Evolutionary conservation across 2,329 filamentous ascomycete genomes (phyloP), one percentile per base, ranked within the genome.

Genomic region (Tolypocladium album): DNA sequence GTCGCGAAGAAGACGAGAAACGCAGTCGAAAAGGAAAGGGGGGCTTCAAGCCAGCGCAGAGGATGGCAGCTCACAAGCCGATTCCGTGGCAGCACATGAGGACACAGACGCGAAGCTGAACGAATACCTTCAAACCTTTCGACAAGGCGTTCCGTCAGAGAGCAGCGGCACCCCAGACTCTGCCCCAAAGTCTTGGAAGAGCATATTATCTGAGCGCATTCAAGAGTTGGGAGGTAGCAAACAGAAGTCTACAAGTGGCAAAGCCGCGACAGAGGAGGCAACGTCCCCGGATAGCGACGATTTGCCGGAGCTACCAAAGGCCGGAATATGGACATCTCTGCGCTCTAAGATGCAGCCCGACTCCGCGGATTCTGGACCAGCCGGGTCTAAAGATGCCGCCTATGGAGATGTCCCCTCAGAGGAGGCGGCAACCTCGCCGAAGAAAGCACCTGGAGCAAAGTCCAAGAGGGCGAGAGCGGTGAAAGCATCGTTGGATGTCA

Each of bases 281-380:
- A 6, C 9, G 20, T 17, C 36, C 7, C 39, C 38, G 7, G 45
- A 39, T 9, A 47, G 20, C 15, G 42, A 34, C 3, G 13, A 13
- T 13, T 20, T 3, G 6, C 7, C 55, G 8, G 55, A 40, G 22
- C 11, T 47, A 27, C 20, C 61, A 17, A 34, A 61, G 12, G 34
- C 61, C n/a, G 66, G 64, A 17, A 40, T 64, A 22, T 72, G 71
- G 69, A 69, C 65, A 2, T 69, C 71, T 3, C 61, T 72, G 2
- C 66, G 64, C 47, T 64, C 70, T 13, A 69, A 62, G 40, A 62
- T 73, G 42, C 64, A 69, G 60, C 43, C 57, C 1, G 27, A 58
- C 2, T 31, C 31, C 3, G 45, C 55, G 58, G 42, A 22, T 7
- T 13, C 17, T n/a, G 50, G 17, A n/a, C 9, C 20, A 36, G 50